Percentiles rank a stretch among this genome's conserved stretches.
Evolutionary conservation across 345 rosid genomes (phyloP).

Genomic region (Populus pruinosa): DNA sequence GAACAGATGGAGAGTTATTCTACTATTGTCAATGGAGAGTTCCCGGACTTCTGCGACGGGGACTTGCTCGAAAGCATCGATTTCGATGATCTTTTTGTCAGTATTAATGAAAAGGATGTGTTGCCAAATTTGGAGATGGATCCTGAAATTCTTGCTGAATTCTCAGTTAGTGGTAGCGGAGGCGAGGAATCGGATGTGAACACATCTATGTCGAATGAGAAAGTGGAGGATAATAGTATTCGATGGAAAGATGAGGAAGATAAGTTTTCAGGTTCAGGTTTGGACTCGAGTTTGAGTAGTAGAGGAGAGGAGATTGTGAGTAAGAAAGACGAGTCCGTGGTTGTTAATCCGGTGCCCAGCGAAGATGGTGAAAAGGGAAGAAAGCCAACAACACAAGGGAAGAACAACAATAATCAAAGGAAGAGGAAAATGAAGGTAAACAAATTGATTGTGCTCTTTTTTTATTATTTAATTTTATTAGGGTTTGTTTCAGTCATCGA

Average conservation of each 20-base stretch:
- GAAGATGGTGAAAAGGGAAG: constrained; percentile 47
- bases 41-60: constrained; percentile 49
- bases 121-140: constrained; percentile 76
- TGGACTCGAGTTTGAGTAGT: constrained; percentile 12
- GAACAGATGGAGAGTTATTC: constrained; percentile 43
- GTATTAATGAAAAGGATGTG: constrained; percentile 52
- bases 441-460: background rate
- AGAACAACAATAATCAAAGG: constrained; percentile 38
- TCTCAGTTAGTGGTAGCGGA: constrained; percentile 35
- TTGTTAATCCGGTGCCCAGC: constrained; percentile 25
- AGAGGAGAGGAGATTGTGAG: constrained; percentile 43
- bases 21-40: constrained; percentile 26
- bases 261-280: constrained; percentile 26
- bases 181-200: constrained; percentile 55
- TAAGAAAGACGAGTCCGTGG: constrained; percentile 36
- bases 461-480: background rate
- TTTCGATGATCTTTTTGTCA: constrained; percentile 70
- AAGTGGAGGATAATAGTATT: constrained; percentile 14
- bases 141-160: constrained; percentile 60
- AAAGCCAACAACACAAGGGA: constrained; percentile 39
- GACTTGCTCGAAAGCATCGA: constrained; percentile 56
- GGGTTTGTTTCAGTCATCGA: background rate
- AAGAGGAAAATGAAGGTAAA: constrained; percentile 62
- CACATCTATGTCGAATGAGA: constrained; percentile 31
- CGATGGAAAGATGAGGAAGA: constrained; percentile 31